Base-by-base conservation (phyloP, 164 flowering plant species). In the Malania oleifera region DNA sequence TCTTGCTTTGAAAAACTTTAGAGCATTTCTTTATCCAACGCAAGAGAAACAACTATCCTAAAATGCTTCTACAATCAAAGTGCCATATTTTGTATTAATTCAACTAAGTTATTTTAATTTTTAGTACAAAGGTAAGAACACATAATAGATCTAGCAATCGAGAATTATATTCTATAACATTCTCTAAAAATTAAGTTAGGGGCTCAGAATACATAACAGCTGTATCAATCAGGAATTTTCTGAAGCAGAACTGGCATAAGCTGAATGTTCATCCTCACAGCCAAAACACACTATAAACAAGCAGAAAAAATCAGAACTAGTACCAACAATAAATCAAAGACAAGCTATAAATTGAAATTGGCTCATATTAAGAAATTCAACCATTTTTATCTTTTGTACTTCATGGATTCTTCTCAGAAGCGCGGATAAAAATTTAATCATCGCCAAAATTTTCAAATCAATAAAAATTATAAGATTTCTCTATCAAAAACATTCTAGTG, bases 161-260 rank as follows among this genome's bases (percentile, higher is more conserved):
- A n/a, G n/a, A n/a, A n/a, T n/a, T n/a, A n/a, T n/a, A n/a, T n/a
- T n/a, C n/a, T n/a, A n/a, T n/a, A n/a, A n/a, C n/a, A n/a, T n/a
- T n/a, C n/a, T n/a, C n/a, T n/a, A n/a, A n/a, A n/a, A n/a, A n/a
- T n/a, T n/a, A 19, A 10, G 43, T 46, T 3, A 28, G 11, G 43
- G 76, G 87, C 92, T 87, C 97, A 87, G 95, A 65, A 0, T 14
- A 63, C 23, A 39, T 17, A 62, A 75, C 84, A 83, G 90, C 89
- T 84, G 64, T 82, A 12, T 87, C 97, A 56, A 85, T 90, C 95
- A 84, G 54, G 81, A 73, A 72, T 75, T 78, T 44, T 87, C 95
- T 57, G 95, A 87, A 87, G 90, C 95, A 90, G 97, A 90, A 85
- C 95, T 90, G 97, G 91, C 97, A 71, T 83, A 77, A 81, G 89